A percentile compares a stretch with the other conserved stretches of the same genome.
Conservation (phyloP, 1,284 basidiomycete species). For the Papiliotrema fonsecae region DNA sequence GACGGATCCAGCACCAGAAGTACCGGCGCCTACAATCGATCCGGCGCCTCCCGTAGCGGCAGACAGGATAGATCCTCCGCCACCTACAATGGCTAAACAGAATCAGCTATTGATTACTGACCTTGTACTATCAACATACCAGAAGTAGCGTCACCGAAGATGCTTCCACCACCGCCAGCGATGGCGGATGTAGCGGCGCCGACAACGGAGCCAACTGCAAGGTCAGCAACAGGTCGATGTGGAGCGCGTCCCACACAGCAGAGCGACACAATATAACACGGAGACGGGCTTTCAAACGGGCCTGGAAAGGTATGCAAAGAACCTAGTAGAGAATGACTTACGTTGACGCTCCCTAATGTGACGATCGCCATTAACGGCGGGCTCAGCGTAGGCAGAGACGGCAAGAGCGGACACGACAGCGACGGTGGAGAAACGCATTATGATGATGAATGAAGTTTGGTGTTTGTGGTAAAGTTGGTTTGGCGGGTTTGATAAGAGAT, state of each 20-base stretch:
- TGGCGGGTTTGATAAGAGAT: not conserved
- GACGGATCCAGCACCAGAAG: conserved; percentile 3
- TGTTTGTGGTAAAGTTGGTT: conserved; percentile 1
- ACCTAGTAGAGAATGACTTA: conserved; percentile 1
- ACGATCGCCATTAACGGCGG: not conserved
- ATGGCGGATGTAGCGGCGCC: not conserved
- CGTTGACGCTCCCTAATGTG: not conserved
- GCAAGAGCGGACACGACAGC: conserved; percentile 4
- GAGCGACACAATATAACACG: not conserved
- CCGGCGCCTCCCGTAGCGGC: conserved; percentile 3
- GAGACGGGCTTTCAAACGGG: too few species aligned
- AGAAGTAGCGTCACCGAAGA: conserved; percentile 1
- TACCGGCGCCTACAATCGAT: conserved; percentile 7
- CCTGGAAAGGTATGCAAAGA: too few species aligned
- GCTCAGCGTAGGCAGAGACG: conserved; percentile 3
- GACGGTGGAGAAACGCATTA: conserved; percentile 5
- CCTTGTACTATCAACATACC: too few species aligned
- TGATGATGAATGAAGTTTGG: not conserved
- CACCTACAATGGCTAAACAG: conserved; percentile 3
- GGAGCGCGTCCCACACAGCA: too few species aligned
- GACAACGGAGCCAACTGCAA: not conserved
- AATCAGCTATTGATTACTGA: too few species aligned
- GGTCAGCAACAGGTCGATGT: not conserved
- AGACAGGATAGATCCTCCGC: not conserved
- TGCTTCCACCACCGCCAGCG: not conserved